Evolutionary conservation across 2,329 filamentous ascomycete species (phyloP).

Genomic region (Dactylellina drechsleri): DNA sequence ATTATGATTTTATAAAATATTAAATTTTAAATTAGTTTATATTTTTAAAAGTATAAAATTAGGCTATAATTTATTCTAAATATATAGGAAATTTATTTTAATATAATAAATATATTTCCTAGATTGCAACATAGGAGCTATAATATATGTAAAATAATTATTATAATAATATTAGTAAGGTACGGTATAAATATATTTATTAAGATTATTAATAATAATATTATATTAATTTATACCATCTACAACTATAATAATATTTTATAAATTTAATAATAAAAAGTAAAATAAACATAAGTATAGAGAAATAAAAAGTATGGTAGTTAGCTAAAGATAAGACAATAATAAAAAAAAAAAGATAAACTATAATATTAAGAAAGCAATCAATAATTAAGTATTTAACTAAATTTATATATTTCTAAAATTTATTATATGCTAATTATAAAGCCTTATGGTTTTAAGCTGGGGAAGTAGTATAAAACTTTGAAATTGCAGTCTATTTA

Average conservation of each 20-base stretch:
- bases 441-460: too few relatives aligned
- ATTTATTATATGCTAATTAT: too few relatives aligned
- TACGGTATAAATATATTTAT: background rate
- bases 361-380: too few relatives aligned
- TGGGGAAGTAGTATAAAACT: too few relatives aligned
- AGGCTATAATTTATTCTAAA: background rate
- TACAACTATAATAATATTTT: background rate
- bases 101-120: too few relatives aligned
- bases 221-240: background rate
- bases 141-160: background rate
- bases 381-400: too few relatives aligned
- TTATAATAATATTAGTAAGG: background rate
- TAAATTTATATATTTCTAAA: too few relatives aligned
- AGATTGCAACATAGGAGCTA: background rate
- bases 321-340: too few relatives aligned
- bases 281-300: background rate
- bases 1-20: background rate
- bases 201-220: background rate
- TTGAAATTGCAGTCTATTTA: too few relatives aligned
- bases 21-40: background rate
- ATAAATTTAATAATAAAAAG: background rate
- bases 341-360: background rate
- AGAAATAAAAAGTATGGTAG: too few relatives aligned
- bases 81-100: background rate
- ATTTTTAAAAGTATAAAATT: background rate